These are phyloP conservation scores for Colletotrichum simmondsii DNA, from an alignment of 2,329 filamentous ascomycete genomes.

Conservation along the genomic window DNA sequence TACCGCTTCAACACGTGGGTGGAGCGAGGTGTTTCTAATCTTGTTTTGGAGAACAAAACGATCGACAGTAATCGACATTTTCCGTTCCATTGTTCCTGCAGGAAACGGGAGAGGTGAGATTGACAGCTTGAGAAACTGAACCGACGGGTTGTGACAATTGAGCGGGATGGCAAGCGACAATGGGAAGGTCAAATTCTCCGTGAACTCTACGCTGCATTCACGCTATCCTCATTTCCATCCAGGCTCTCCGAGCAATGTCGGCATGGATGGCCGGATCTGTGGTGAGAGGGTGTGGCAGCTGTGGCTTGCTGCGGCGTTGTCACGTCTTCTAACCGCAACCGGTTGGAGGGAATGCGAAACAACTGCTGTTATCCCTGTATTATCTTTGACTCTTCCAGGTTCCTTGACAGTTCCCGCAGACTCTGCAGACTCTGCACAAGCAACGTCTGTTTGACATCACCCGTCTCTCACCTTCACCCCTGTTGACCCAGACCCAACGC, in stretches of 20 bases:
- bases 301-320: background rate
- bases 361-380: background rate
- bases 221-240: background rate
- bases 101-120: background rate
- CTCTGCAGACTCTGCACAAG: background rate
- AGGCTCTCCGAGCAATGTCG: background rate
- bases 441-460: slow-evolving; percentile 33
- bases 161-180: background rate
- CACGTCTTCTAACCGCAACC: background rate
- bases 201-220: background rate
- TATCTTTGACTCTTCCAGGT: background rate
- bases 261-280: background rate
- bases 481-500: background rate
- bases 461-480: background rate
- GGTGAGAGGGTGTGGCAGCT: background rate
- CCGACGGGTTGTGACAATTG: background rate
- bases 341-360: background rate
- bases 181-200: background rate
- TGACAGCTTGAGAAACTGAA: background rate
- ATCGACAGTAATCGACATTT: slow-evolving; percentile 17
- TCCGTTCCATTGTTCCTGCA: slow-evolving; percentile 25
- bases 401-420: background rate
- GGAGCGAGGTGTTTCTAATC: slow-evolving; percentile 9
- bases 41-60: background rate
- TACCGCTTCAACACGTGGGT: slow-evolving; percentile 2